Percentiles rank a stretch among this genome's conserved stretches.
phyloP scores from a whole-genome alignment of 768 basidiomycete genomes.

The Boletus pseudopeckii region DNA sequence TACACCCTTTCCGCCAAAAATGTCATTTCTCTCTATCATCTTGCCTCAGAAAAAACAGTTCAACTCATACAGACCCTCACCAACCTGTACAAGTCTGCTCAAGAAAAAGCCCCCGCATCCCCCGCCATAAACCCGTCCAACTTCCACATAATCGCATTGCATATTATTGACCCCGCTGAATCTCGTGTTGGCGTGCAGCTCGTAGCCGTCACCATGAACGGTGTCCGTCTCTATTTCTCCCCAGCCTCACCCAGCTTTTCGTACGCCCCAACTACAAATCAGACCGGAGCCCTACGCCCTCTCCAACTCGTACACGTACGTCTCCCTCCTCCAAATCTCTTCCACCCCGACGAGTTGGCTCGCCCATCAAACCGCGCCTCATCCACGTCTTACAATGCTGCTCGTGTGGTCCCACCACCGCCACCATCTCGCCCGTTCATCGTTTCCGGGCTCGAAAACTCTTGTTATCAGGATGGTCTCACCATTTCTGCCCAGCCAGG shows the following conservation, averaged over 20 bases:
- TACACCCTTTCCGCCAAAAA: slow-evolving; percentile 72
- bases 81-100: slow-evolving; percentile 69
- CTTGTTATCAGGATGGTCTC: slow-evolving; percentile 66
- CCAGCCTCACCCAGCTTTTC: slow-evolving; percentile 50
- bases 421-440: slow-evolving; percentile 55
- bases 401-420: slow-evolving; percentile 42
- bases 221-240: slow-evolving; percentile 81
- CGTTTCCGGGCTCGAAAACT: slow-evolving; percentile 54
- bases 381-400: slow-evolving; percentile 42
- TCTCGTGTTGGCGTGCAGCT: slow-evolving; percentile 71
- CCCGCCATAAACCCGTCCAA: slow-evolving; percentile 65
- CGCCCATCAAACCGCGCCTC: slow-evolving; percentile 46
- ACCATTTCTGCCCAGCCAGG: slow-evolving; percentile 70
- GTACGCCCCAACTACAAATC: slow-evolving; percentile 36
- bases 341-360: slow-evolving; percentile 71
- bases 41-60: slow-evolving; percentile 60
- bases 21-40: slow-evolving; percentile 63
- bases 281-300: slow-evolving; percentile 31
- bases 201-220: slow-evolving; percentile 77
- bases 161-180: slow-evolving; percentile 64
- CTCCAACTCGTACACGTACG: slow-evolving; percentile 77
- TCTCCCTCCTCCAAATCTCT: slow-evolving; percentile 68
- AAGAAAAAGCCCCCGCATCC: slow-evolving; percentile 78
- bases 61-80: slow-evolving; percentile 73
- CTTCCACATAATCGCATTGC: slow-evolving; percentile 69